Conservation (phyloP, 2,329 filamentous ascomycete genomes). For the Epichloe bromicola region DNA sequence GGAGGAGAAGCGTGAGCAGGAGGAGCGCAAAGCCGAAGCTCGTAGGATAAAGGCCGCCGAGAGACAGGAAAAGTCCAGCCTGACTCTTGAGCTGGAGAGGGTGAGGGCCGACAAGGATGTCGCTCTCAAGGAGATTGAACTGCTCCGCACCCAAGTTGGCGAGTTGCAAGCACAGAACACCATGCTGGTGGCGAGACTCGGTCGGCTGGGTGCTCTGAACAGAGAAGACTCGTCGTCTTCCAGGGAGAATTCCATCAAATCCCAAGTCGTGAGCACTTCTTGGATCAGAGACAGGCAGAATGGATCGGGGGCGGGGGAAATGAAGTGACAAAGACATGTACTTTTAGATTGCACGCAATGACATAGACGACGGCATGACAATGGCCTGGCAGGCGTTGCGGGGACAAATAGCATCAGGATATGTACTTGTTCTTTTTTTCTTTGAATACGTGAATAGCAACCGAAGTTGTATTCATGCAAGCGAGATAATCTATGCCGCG, state of each 20-base stretch:
- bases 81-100: conserved; percentile 40
- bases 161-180: conserved; percentile 49
- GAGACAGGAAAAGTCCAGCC: conserved; percentile 36
- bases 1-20: conserved; percentile 48
- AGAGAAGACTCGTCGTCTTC: conserved; percentile 7
- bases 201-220: conserved; percentile 29
- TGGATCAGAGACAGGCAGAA: too few species aligned
- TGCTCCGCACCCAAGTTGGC: conserved; percentile 41
- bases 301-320: too few species aligned
- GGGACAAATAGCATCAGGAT: too few species aligned
- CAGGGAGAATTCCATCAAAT: conserved; percentile 1
- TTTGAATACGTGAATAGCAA: too few species aligned
- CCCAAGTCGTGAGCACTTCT: conserved; percentile 1
- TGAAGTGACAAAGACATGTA: background rate
- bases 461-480: too few species aligned
- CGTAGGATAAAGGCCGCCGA: conserved; percentile 36
- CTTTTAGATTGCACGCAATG: background rate
- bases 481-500: too few species aligned
- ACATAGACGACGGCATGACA: background rate
- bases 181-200: conserved; percentile 39
- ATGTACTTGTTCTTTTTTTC: too few species aligned
- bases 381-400: background rate
- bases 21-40: conserved; percentile 46
- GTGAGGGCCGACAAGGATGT: conserved; percentile 37
- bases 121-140: conserved; percentile 37